Base-by-base conservation (phyloP, 257 asterid genomes). In the Nicotiana knightiana region DNA sequence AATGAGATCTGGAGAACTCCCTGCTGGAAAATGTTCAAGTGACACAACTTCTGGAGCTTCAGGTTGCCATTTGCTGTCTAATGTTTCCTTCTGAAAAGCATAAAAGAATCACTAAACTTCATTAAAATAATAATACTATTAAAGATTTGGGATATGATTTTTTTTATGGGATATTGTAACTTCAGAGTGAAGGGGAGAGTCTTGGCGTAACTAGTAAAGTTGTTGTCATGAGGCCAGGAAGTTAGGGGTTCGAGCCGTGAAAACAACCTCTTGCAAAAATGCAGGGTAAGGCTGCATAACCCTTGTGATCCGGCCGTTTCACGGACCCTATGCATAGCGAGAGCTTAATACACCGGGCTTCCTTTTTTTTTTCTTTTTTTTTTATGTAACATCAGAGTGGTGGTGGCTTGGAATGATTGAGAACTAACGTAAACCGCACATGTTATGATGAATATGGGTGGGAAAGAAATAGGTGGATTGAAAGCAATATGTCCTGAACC, bases 1-100 rank as follows among this genome's bases (percentile, higher is more conserved):
- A 3, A 94, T 87, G 63, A 80, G 33, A 54, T 95, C 99, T 3
- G 97, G 94, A 28, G 98, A 96, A 81, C 97, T 96, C 80, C 85
- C 97, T 2, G 91, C 89, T 0, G 97, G 95, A 62, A 94, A 96
- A 86, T 93, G 97, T 88, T 96, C 98, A 0, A 93, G 88, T 2
- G 97, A 89, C 80, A 94, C 93, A 1, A 93, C 98, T 70, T 96
- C 98, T 6, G 97, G 97, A 7, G 95, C 92, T 64, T 93, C 97
- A 1, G 85, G 83, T 24, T 91, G 93, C 97, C 94, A 91, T 84
- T 88, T 92, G 55, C 90, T 94, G 2, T 75, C 93, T 70, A 15
- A 73, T 26, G 84, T 88, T 48, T 91, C 98, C 88, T 89, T 91
- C 93, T 91, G 87, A 24, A 84, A 85, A 67, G 3, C 6, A 64